Base-by-base conservation (phyloP, 2,329 filamentous ascomycete genomes). In the Calcarisporium arbuscula region DNA sequence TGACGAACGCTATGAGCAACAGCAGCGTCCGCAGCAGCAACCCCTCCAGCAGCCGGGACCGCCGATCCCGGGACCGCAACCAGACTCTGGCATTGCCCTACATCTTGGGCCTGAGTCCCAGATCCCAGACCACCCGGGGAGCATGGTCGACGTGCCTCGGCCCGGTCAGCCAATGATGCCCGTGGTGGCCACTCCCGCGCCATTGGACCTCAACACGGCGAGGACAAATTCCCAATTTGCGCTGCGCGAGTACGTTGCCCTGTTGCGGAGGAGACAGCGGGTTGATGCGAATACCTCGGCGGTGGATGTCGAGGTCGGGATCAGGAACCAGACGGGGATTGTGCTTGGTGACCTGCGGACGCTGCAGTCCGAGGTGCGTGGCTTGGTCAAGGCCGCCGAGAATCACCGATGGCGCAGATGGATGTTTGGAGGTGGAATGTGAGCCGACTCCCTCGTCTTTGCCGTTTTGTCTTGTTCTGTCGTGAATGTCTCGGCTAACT, bases 391-490 rank as follows among this genome's bases (percentile, higher is more conserved):
- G 43, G 53, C 50, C 9, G 66, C 64, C 1, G 68, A 75, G 50
- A 56, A 57, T 21, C 62, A 67, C 28, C 61, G 73, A 22, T 75
- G 71, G 69, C 61, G 70, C 30, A 62, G 62, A 41, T 73, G 70
- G 64, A 45, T 74, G 11, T 48, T 75, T 2, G 71, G 73, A 4
- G 69, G 68, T 1, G 47, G 68, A 12, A 51, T 74, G 70, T 75
- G 46, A 64, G 69, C 58, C 15, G 32, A 28, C 8, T 30, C n/a
- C 34, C 10, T 14, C 15, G 8, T 20, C 10, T 21, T 14, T 21
- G 30, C 20, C 15, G 12, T 9, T 10, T 33, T 28, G 20, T 22
- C 22, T 10, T 25, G 22, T 25, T 25, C 14, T 25, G 22, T 12
- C 19, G 5, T 18, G 17, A 22, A 10, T 8, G 12, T 7, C 15